Percentiles rank a stretch among this genome's conserved stretches.
Conservation (phyloP, 2,329 filamentous ascomycete species). For the Xylaria sp. region DNA sequence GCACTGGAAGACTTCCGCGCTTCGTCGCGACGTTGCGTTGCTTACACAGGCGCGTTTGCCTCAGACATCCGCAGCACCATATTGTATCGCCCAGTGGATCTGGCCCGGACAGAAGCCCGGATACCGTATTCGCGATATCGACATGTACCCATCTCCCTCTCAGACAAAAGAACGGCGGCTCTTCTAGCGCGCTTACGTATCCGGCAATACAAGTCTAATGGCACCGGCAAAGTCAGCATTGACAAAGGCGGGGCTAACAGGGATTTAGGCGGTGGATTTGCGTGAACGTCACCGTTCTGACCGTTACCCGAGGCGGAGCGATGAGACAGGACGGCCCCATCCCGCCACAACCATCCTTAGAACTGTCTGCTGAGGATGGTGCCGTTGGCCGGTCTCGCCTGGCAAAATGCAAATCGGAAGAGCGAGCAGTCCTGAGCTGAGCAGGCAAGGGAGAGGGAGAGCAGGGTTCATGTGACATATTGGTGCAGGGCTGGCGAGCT, state of each 20-base stretch:
- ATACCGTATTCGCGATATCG: not conserved
- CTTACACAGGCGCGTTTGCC: not conserved
- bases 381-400: slow-evolving; percentile 5
- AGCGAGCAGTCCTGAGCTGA: not conserved
- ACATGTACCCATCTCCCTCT: slow-evolving; percentile 3
- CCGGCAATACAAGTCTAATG: slow-evolving; percentile 18
- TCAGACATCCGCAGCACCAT: not conserved
- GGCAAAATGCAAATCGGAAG: slow-evolving; percentile 13
- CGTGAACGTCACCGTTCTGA: slow-evolving; percentile 17
- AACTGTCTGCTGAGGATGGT: not conserved
- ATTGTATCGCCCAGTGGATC: not conserved
- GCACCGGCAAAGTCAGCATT: slow-evolving; percentile 37
- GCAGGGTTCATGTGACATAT: slow-evolving; percentile 1
- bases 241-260: slow-evolving; percentile 43
- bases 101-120: not conserved
- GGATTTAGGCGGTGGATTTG: slow-evolving; percentile 18
- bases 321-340: not conserved
- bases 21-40: not conserved
- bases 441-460: not conserved
- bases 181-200: slow-evolving; percentile 19
- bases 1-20: not conserved
- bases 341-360: not conserved
- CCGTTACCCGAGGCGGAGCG: slow-evolving; percentile 5
- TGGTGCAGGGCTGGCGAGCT: not conserved
- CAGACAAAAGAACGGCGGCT: slow-evolving; percentile 13